phyloP scores from a whole-genome alignment of 306 rosid species.

The Sechiopsis laciniata region DNA sequence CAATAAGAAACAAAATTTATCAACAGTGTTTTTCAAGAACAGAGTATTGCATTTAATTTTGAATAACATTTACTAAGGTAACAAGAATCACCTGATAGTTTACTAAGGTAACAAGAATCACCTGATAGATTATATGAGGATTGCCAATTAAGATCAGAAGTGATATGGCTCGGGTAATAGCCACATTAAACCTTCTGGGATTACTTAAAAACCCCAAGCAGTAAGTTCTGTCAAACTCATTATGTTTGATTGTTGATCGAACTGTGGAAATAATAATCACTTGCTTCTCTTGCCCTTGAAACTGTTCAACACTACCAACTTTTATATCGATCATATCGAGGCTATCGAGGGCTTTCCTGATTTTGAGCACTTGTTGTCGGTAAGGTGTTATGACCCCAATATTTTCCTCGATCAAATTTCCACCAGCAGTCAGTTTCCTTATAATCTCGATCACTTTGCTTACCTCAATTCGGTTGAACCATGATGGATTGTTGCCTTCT shows the following conservation, averaged over 20 bases:
- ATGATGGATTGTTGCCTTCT: slow-evolving; percentile 95
- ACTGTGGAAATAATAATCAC: slow-evolving; percentile 89
- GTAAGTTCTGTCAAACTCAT: slow-evolving; percentile 67
- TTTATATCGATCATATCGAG: slow-evolving; percentile 50
- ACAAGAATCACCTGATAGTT: slow-evolving; percentile 60
- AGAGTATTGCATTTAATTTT: neutral
- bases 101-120: slow-evolving; percentile 35
- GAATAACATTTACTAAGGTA: slow-evolving; percentile 15
- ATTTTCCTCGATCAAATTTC: slow-evolving; percentile 48
- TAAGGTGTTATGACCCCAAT: slow-evolving; percentile 92
- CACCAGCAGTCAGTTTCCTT: slow-evolving; percentile 37
- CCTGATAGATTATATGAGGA: slow-evolving; percentile 82
- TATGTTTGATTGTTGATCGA: slow-evolving; percentile 88
- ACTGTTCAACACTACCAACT: slow-evolving; percentile 95
- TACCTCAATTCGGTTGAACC: slow-evolving; percentile 89
- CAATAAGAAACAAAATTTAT: neutral
- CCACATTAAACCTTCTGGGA: slow-evolving; percentile 83
- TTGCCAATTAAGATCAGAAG: slow-evolving; percentile 80
- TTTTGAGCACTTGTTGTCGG: slow-evolving; percentile 78
- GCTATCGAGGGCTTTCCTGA: slow-evolving; percentile 58
- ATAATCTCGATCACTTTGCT: slow-evolving; percentile 70
- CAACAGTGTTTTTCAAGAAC: neutral
- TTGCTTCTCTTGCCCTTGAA: slow-evolving; percentile 81
- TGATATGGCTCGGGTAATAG: slow-evolving; percentile 82
- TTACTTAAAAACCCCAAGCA: slow-evolving; percentile 93